phyloP scores from a whole-genome alignment of 1,284 basidiomycete genomes.

The Rhodotorula sp. region DNA sequence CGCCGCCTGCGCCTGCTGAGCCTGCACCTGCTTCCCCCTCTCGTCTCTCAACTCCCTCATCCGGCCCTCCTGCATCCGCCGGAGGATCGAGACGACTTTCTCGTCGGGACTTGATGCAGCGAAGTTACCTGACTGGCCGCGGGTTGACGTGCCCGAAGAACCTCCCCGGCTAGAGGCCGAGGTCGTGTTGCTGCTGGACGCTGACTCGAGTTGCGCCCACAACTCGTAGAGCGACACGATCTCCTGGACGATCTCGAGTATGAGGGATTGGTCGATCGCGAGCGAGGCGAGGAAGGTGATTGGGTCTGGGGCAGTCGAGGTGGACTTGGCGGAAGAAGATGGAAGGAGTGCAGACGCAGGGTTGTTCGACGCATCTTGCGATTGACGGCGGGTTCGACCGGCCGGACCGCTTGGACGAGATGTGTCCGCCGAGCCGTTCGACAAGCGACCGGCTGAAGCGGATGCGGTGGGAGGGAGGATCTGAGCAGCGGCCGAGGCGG shows the following conservation, averaged over 20 bases:
- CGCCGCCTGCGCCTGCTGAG: not conserved
- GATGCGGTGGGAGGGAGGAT: not conserved
- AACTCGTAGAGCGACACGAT: constrained; percentile 83
- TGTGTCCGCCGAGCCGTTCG: not conserved
- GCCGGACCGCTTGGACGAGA: not conserved
- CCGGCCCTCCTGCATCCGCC: constrained; percentile 37
- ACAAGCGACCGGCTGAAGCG: not conserved
- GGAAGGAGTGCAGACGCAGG: not conserved
- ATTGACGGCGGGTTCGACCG: not conserved
- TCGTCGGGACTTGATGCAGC: constrained; percentile 24
- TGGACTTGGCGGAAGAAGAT: constrained; percentile 25
- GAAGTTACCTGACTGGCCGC: not conserved
- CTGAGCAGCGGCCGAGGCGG: constrained; percentile 29
- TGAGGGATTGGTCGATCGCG: constrained; percentile 74
- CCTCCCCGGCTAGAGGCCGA: not conserved
- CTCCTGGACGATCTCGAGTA: constrained; percentile 87
- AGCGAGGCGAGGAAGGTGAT: constrained; percentile 80
- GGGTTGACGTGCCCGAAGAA: not conserved
- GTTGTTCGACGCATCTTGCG: not conserved
- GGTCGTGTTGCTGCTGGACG: constrained; percentile 3
- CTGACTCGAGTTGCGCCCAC: constrained; percentile 69
- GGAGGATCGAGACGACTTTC: constrained; percentile 29
- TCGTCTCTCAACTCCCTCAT: constrained; percentile 30
- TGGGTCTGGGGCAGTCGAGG: constrained; percentile 54
- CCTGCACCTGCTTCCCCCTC: constrained; percentile 7